Evolutionary conservation across 768 basidiomycete species (phyloP).

Genomic region (Mycena rosella): DNA sequence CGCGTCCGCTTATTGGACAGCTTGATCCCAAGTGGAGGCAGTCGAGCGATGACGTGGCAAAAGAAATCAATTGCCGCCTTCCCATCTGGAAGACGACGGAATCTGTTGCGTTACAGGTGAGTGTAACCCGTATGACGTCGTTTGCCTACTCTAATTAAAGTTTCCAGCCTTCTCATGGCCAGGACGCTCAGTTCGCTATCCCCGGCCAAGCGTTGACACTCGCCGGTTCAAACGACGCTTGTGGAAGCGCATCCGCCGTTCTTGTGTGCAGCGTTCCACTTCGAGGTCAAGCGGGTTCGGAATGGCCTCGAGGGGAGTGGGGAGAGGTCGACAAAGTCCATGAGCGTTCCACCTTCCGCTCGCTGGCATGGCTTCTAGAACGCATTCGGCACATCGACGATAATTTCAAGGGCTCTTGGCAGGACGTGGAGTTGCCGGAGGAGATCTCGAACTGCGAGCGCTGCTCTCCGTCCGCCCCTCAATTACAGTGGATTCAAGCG

Average conservation of each 20-base stretch:
- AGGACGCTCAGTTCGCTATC: conserved; percentile 74
- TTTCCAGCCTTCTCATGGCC: conserved; percentile 63
- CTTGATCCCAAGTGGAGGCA: conserved; percentile 87
- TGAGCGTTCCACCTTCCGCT: conserved; percentile 84
- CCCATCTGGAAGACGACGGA: conserved; percentile 74
- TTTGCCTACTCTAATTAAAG: conserved; percentile 26
- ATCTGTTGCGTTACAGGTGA: conserved; percentile 67
- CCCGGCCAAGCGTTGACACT: conserved; percentile 69
- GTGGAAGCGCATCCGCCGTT: conserved; percentile 81
- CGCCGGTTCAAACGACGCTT: conserved; percentile 69
- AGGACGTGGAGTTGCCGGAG: conserved; percentile 59
- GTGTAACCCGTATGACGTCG: conserved; percentile 28
- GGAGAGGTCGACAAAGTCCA: conserved; percentile 88
- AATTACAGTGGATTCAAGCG: conserved; percentile 78
- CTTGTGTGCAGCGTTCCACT: conserved; percentile 84
- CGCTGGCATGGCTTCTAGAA: conserved; percentile 89
- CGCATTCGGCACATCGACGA: conserved; percentile 83
- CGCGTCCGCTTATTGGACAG: conserved; percentile 80
- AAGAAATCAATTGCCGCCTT: conserved; percentile 68
- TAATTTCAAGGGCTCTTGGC: conserved; percentile 73
- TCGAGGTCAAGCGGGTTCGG: conserved; percentile 73
- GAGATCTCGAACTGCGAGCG: conserved; percentile 73
- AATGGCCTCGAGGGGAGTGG: conserved; percentile 86
- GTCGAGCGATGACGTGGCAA: conserved; percentile 59
- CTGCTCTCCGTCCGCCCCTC: conserved; percentile 85